phyloP scores from a whole-genome alignment of 176 grass and related monocot genomes.

The Tuctoria greenei region DNA sequence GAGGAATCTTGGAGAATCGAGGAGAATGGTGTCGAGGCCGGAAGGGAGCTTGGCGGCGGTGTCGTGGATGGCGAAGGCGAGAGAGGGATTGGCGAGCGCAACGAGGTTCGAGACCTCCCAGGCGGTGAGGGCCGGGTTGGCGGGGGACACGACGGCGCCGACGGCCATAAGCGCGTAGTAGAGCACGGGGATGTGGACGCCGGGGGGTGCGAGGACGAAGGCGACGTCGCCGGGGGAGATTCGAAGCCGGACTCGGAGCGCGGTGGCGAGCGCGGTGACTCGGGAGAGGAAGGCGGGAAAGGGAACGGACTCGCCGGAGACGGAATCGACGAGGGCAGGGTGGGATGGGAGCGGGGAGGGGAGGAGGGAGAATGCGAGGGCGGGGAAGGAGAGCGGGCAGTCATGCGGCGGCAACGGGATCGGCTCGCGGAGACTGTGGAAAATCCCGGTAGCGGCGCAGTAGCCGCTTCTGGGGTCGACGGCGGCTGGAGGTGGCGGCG shows the following conservation, averaged over 20 bases:
- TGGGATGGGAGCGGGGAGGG: constrained; percentile 41
- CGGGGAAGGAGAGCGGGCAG: constrained; percentile 35
- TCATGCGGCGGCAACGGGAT: constrained; percentile 23
- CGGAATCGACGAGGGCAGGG: constrained; percentile 41
- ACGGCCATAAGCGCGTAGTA: constrained; percentile 54
- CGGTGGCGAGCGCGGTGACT: constrained; percentile 35
- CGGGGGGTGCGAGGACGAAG: constrained; percentile 43
- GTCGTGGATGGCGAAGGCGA: constrained; percentile 39
- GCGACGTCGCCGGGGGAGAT: constrained; percentile 48
- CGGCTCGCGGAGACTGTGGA: constrained; percentile 49
- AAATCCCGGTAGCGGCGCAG: constrained; percentile 46
- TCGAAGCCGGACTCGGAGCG: neutral
- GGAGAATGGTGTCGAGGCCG: constrained; percentile 12
- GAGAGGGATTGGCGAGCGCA: constrained; percentile 40
- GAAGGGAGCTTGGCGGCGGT: constrained; percentile 29
- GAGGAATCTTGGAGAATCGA: constrained; percentile 40
- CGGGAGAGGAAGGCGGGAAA: constrained; percentile 29
- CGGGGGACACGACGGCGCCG: constrained; percentile 47
- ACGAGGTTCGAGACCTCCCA: constrained; percentile 33
- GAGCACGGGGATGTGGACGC: constrained; percentile 46
- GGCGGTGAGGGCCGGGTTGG: constrained; percentile 49
- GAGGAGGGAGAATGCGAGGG: constrained; percentile 45
- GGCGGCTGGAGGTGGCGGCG: neutral
- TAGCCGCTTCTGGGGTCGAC: constrained; percentile 58
- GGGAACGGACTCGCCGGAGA: constrained; percentile 28